Percentiles rank a stretch among this genome's conserved stretches.
phyloP scores from a whole-genome alignment of 805 yeast genomes.

The Cyberlindnera suaveolens region DNA sequence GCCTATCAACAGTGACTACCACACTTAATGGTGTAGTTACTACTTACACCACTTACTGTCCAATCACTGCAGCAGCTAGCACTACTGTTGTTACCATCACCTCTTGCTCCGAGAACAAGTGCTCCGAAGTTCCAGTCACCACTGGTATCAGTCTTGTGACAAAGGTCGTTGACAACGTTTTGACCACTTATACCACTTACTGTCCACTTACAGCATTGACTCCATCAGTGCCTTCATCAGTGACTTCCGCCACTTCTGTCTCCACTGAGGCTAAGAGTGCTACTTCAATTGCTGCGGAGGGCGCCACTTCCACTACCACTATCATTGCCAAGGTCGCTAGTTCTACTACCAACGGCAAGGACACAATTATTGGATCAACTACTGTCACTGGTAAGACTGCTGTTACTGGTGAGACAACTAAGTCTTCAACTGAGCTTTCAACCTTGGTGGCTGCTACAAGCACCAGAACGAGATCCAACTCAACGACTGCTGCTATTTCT shows the following conservation, averaged over 20 bases:
- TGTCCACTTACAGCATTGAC: constrained; percentile 12
- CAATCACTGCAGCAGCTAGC: not conserved
- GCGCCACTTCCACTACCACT: too few relatives aligned
- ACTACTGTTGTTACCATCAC: constrained; percentile 7
- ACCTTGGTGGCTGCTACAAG: constrained; percentile 3
- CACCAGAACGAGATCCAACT: constrained; percentile 2
- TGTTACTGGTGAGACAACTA: not conserved
- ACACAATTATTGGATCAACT: not conserved
- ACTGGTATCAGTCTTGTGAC: constrained; percentile 13
- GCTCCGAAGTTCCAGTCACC: constrained; percentile 10
- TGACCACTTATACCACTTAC: constrained; percentile 27
- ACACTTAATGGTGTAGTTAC: constrained; percentile 4
- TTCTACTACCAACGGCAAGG: too few relatives aligned
- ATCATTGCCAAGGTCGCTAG: too few relatives aligned
- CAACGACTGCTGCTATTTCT: constrained; percentile 4
- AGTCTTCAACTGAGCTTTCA: not conserved
- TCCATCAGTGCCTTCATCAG: not conserved
- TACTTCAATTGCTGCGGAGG: too few relatives aligned
- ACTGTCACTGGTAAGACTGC: not conserved
- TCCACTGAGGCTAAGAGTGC: too few relatives aligned
- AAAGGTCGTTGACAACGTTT: constrained; percentile 3
- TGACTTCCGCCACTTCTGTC: constrained; percentile 5
- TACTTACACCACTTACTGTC: constrained; percentile 1
- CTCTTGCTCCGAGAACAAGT: constrained; percentile 9
- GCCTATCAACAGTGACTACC: constrained; percentile 2